Evolutionary conservation across 495 filamentous ascomycete genomes (phyloP).

Genomic region (Aspergillus asperescens): DNA sequence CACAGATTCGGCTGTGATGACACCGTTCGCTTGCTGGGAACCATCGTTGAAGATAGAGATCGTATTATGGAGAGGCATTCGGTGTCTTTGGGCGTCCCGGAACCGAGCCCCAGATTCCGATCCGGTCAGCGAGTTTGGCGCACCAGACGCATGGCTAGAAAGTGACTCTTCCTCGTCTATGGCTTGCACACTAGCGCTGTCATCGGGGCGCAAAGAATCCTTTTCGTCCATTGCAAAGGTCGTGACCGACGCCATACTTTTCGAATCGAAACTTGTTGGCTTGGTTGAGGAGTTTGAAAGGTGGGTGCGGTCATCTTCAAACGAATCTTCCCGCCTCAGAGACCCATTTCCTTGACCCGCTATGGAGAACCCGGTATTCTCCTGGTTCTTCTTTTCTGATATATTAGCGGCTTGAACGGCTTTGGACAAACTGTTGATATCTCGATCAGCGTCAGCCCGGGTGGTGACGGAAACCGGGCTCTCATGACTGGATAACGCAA

Average conservation of each 20-base stretch:
- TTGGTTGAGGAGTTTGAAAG: slow-evolving; percentile 73
- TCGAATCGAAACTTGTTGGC: slow-evolving; percentile 81
- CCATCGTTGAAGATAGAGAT: slow-evolving; percentile 31
- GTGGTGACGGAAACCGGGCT: slow-evolving; percentile 17
- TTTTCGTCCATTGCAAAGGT: slow-evolving; percentile 94
- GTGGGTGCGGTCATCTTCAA: slow-evolving; percentile 59
- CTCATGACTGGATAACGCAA: slow-evolving; percentile 19
- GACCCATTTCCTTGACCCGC: slow-evolving; percentile 29
- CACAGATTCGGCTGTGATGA: slow-evolving; percentile 33
- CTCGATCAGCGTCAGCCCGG: slow-evolving; percentile 22
- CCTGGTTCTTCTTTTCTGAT: slow-evolving; percentile 25
- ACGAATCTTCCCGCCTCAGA: slow-evolving; percentile 40
- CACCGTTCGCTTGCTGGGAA: slow-evolving; percentile 20
- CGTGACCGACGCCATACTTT: slow-evolving; percentile 84
- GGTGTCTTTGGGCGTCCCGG: slow-evolving; percentile 50
- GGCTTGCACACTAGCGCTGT: slow-evolving; percentile 88
- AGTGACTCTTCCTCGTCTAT: slow-evolving; percentile 83
- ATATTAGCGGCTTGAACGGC: slow-evolving; percentile 35
- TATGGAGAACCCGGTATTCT: slow-evolving; percentile 25
- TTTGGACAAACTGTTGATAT: slow-evolving; percentile 30
- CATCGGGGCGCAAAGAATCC: slow-evolving; percentile 86
- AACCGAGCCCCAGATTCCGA: slow-evolving; percentile 75
- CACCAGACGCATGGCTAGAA: slow-evolving; percentile 63
- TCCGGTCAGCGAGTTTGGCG: slow-evolving; percentile 67
- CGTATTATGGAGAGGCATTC: slow-evolving; percentile 30